Evolutionary conservation across 306 rosid species (phyloP).

Genomic region (Myrica gale): DNA sequence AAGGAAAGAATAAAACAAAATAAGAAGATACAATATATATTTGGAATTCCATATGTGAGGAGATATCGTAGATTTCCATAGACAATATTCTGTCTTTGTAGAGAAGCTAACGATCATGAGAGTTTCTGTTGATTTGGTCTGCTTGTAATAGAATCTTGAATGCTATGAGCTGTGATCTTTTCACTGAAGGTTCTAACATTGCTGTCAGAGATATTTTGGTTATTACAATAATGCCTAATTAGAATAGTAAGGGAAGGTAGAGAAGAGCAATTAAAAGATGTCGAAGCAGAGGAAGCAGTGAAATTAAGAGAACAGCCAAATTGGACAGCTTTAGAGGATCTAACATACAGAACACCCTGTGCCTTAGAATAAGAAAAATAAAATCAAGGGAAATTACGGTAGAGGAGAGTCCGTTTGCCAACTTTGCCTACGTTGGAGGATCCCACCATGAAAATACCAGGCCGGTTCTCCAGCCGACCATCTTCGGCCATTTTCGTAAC

Average conservation of each 20-base stretch:
- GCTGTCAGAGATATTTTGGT: too few species aligned
- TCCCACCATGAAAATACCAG: conserved; percentile 68
- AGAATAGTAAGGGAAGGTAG: background rate
- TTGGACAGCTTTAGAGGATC: background rate
- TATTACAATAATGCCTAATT: too few species aligned
- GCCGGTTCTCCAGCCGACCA: conserved; percentile 51
- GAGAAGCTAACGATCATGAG: too few species aligned
- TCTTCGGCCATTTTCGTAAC: conserved; percentile 24
- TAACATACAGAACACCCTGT: background rate
- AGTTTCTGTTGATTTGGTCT: too few species aligned
- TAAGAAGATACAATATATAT: too few species aligned
- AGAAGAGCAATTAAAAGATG: background rate
- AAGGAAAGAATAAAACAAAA: too few species aligned
- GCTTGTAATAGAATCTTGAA: too few species aligned
- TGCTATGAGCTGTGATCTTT: too few species aligned
- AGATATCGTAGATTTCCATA: too few species aligned
- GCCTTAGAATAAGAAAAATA: background rate
- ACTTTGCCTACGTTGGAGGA: conserved; percentile 79
- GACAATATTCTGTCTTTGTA: too few species aligned
- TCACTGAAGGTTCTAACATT: too few species aligned
- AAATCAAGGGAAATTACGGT: conserved; percentile 43
- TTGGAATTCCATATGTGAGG: too few species aligned
- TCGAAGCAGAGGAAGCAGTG: background rate
- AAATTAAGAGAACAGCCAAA: background rate
- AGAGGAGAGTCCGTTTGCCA: conserved; percentile 78